phyloP scores from a whole-genome alignment of 352 stramenopile species.

The Pythium phragmiticola region DNA sequence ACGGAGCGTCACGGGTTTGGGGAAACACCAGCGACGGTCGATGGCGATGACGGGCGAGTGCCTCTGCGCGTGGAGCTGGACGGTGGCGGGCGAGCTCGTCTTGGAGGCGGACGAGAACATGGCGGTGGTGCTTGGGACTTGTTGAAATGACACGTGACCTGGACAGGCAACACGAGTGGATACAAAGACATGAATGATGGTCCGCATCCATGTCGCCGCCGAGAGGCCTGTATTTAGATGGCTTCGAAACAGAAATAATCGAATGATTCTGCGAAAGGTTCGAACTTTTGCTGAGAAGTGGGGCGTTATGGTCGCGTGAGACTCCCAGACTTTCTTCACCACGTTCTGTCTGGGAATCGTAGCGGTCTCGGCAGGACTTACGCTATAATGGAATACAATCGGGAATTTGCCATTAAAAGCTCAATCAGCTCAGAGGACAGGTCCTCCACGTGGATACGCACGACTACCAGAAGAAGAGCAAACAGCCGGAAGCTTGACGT shows the following conservation, averaged over 20 bases:
- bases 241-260: not conserved
- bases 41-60: conserved; percentile 8
- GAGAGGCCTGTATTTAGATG: not conserved
- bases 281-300: not conserved
- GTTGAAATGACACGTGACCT: not conserved
- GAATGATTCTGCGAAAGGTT: not conserved
- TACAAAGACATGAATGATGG: conserved; percentile 9
- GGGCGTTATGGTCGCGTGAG: too few species aligned
- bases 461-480: too few species aligned
- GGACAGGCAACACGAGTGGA: not conserved
- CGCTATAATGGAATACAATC: too few species aligned
- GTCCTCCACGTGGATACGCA: too few species aligned
- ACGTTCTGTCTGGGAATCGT: too few species aligned
- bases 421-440: too few species aligned
- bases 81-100: not conserved
- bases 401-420: too few species aligned
- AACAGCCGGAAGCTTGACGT: too few species aligned
- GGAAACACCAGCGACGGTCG: conserved; percentile 10
- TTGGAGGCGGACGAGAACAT: conserved; percentile 2
- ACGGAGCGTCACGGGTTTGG: conserved; percentile 1
- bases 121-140: not conserved
- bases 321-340: too few species aligned
- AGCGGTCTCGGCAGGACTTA: too few species aligned
- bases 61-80: conserved; percentile 1
- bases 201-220: not conserved